phyloP scores from a whole-genome alignment of 176 grass and related monocot genomes.

The Pontederia crassipes region DNA sequence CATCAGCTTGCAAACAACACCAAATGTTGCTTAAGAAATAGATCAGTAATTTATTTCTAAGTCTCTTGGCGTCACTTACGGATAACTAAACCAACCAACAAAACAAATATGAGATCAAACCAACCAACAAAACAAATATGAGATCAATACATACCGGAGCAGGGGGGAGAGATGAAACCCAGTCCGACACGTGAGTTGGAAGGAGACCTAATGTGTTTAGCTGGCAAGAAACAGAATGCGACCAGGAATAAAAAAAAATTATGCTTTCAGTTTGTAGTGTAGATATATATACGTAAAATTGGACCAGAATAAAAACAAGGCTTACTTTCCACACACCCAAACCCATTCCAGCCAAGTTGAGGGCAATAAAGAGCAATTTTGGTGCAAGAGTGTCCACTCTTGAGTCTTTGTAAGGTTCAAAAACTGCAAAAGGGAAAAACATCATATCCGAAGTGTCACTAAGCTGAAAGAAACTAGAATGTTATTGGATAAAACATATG shows the following conservation, averaged over 20 bases:
- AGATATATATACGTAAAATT: not conserved
- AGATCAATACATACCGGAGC: conserved; percentile 35
- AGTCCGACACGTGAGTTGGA: conserved; percentile 89
- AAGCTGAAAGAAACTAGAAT: not conserved
- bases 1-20: conserved; percentile 4
- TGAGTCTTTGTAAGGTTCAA: conserved; percentile 91
- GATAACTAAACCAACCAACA: not conserved
- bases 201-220: conserved; percentile 97
- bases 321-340: conserved; percentile 93
- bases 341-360: conserved; percentile 76
- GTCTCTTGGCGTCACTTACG: not conserved
- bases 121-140: conserved; percentile 2
- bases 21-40: not conserved
- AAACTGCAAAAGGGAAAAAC: conserved; percentile 42
- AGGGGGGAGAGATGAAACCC: conserved; percentile 85
- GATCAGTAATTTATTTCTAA: not conserved
- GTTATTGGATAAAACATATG: no score
- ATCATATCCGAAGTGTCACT: not conserved
- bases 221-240: conserved; percentile 29
- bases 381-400: conserved; percentile 66
- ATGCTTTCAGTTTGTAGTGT: not conserved
- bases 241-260: not conserved
- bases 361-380: conserved; percentile 80
- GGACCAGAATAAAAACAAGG: not conserved
- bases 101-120: not conserved